Conservation (phyloP, 2,329 filamentous ascomycete genomes). For the Calycina herbarum region DNA sequence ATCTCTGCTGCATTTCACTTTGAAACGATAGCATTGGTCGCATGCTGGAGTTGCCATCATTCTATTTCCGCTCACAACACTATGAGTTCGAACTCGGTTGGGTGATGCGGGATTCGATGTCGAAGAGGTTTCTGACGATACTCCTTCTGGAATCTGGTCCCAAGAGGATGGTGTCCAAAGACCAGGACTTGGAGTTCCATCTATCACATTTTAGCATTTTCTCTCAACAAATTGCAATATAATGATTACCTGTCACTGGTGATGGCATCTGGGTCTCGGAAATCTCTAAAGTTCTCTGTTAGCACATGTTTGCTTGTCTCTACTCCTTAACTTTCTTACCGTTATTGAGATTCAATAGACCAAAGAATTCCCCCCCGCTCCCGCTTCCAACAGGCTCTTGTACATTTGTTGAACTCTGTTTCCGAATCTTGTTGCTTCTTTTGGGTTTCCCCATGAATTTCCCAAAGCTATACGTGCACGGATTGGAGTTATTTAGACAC, state of each 20-base stretch:
- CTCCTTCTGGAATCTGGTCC: constrained; percentile 12
- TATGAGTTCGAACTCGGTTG: constrained; percentile 9
- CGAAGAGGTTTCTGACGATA: constrained; percentile 12
- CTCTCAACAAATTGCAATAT: background rate
- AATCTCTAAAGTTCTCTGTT: constrained; percentile 1
- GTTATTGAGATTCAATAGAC: constrained; percentile 12
- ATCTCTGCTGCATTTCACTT: constrained; percentile 16
- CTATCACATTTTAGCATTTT: background rate
- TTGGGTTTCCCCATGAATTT: constrained; percentile 17
- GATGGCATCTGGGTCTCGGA: constrained; percentile 3
- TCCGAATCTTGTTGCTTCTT: constrained; percentile 10
- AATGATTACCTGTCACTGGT: constrained; percentile 10
- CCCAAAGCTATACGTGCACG: constrained; percentile 15
- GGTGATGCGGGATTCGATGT: constrained; percentile 11
- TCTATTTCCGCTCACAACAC: constrained; percentile 9
- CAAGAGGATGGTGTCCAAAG: constrained; percentile 13
- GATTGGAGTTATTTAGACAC: constrained; percentile 8
- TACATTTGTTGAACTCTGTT: constrained; percentile 5
- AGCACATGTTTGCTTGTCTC: background rate
- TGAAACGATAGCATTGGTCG: constrained; percentile 17
- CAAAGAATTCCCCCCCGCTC: constrained; percentile 13
- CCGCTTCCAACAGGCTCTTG: background rate
- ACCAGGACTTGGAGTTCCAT: constrained; percentile 9
- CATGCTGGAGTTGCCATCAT: constrained; percentile 13
- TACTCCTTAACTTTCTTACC: background rate